Percentiles rank a stretch among this genome's conserved stretches.
phyloP scores from a whole-genome alignment of 1,284 basidiomycete genomes.

The Malassezia sympodialis region DNA sequence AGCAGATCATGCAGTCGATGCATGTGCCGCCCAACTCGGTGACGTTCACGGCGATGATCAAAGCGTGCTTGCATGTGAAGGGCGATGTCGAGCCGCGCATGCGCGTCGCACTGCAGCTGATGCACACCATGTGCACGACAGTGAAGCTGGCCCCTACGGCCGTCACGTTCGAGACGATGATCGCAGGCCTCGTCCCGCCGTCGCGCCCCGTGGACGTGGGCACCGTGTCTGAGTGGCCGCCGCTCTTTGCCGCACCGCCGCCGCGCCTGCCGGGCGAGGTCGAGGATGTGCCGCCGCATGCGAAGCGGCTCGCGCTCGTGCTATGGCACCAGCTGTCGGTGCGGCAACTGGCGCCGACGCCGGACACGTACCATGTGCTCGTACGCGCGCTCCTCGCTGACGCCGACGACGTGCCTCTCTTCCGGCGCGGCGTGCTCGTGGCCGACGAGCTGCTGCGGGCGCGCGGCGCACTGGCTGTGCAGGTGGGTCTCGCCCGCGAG shows the following conservation, averaged over 20 bases:
- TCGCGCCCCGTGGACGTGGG: conserved; percentile 17
- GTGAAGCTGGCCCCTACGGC: conserved; percentile 23
- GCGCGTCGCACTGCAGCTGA: conserved; percentile 27
- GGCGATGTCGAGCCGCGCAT: conserved; percentile 16
- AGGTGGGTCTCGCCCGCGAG: neutral
- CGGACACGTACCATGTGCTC: conserved; percentile 16
- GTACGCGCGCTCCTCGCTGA: conserved; percentile 4
- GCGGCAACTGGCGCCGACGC: conserved; percentile 15
- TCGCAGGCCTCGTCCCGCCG: conserved; percentile 19
- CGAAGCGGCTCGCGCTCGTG: conserved; percentile 17
- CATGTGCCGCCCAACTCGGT: conserved; percentile 28
- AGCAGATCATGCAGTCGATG: conserved; percentile 29
- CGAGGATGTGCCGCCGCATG: conserved; percentile 7
- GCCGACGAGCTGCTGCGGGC: conserved; percentile 12
- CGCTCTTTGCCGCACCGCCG: conserved; percentile 4
- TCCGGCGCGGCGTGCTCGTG: conserved; percentile 9
- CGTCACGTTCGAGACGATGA: conserved; percentile 31
- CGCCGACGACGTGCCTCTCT: neutral
- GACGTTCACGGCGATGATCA: conserved; percentile 40
- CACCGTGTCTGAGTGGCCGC: conserved; percentile 8
- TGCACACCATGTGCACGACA: conserved; percentile 32
- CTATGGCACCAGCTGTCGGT: conserved; percentile 26
- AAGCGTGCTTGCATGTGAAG: conserved; percentile 22
- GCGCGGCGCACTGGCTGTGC: neutral
- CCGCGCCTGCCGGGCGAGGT: neutral